phyloP scores from a whole-genome alignment of 129 eudicot species.

The Cynara cardunculus region DNA sequence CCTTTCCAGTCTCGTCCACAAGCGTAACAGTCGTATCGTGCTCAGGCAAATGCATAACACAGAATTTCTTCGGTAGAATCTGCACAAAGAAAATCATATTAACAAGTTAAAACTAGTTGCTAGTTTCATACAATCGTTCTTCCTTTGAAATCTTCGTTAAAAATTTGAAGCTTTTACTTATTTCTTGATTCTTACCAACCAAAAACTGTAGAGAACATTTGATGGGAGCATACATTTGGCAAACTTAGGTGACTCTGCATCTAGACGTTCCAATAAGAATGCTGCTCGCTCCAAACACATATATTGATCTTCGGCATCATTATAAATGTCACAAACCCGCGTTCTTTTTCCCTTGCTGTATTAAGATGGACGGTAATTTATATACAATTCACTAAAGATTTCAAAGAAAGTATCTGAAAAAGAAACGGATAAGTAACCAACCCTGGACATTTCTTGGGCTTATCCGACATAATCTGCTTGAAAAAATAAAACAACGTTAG shows the following conservation, averaged over 20 bases:
- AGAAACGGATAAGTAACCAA: conserved; percentile 11
- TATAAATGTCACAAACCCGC: conserved; percentile 43
- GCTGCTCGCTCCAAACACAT: conserved; percentile 69
- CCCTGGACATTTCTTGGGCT: conserved; percentile 42
- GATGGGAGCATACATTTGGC: conserved; percentile 79
- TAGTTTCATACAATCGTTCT: background rate
- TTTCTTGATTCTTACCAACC: conserved; percentile 65
- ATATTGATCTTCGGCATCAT: conserved; percentile 51
- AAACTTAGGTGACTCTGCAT: conserved; percentile 51
- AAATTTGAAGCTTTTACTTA: conserved; percentile 3
- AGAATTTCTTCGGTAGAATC: conserved; percentile 64
- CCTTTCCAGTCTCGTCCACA: conserved; percentile 64
- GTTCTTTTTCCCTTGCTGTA: conserved; percentile 54
- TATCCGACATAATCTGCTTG: conserved; percentile 38
- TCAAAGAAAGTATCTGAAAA: background rate
- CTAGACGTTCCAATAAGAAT: conserved; percentile 37
- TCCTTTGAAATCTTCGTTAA: background rate
- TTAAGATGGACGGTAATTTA: background rate
- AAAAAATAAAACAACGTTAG: background rate
- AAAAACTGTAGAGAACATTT: conserved; percentile 68
- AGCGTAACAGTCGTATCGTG: conserved; percentile 53
- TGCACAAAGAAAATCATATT: conserved; percentile 17
- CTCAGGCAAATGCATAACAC: conserved; percentile 63
- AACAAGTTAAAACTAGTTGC: background rate
- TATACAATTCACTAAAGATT: background rate